Evolutionary conservation across 805 yeast species (phyloP).

Genomic region (Ascoidea tarda): DNA sequence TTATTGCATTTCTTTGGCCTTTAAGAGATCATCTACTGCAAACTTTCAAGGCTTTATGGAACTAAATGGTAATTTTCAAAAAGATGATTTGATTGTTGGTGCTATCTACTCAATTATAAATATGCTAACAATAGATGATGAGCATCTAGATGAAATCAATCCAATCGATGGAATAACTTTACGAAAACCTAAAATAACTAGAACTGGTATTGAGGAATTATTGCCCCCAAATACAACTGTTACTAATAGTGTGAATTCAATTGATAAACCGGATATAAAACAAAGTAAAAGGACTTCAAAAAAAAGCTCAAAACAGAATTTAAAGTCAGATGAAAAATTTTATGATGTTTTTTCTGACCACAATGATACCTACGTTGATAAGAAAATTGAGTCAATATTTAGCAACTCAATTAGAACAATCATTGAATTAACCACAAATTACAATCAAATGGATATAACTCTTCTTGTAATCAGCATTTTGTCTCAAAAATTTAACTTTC

Average conservation of each 20-base stretch:
- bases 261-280: constrained; percentile 11
- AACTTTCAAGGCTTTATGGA: no score
- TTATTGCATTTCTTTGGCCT: constrained; percentile 38
- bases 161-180: constrained; percentile 20
- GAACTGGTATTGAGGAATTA: constrained; percentile 13
- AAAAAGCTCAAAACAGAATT: constrained; percentile 2
- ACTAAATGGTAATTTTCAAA: not conserved
- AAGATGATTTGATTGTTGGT: constrained; percentile 69
- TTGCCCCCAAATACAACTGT: constrained; percentile 7
- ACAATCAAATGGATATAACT: constrained; percentile 59
- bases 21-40: constrained; percentile 19
- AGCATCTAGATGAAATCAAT: constrained; percentile 16
- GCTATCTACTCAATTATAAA: constrained; percentile 77
- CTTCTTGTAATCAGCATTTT: constrained; percentile 70
- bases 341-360: not conserved
- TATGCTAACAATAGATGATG: constrained; percentile 42
- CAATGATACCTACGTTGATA: not conserved
- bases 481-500: constrained; percentile 49
- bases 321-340: constrained; percentile 3
- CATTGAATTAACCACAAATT: constrained; percentile 47
- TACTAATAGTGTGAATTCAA: constrained; percentile 8
- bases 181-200: constrained; percentile 21
- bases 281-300: constrained; percentile 8
- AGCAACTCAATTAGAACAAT: constrained; percentile 59
- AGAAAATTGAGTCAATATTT: constrained; percentile 21